These are phyloP conservation scores for Helichrysum umbraculigerum DNA, from an alignment of 129 eudicot genomes.

Conservation along the genomic window DNA sequence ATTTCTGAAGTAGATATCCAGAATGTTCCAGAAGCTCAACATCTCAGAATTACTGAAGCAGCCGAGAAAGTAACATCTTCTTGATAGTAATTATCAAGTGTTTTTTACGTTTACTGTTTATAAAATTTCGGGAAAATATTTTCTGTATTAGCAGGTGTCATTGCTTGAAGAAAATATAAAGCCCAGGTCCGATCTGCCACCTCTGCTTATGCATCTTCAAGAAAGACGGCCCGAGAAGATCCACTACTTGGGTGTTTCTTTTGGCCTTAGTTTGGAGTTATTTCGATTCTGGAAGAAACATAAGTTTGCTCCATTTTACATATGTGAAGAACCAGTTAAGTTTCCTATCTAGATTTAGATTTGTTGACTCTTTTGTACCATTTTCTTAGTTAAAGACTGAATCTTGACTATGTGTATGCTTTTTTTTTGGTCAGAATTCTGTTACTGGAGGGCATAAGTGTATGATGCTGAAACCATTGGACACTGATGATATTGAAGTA, in stretches of 20 bases:
- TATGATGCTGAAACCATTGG: slow-evolving; percentile 76
- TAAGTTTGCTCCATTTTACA: too few relatives aligned
- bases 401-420: slow-evolving; percentile 7
- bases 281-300: slow-evolving; percentile 89
- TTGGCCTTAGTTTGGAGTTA: slow-evolving; percentile 84
- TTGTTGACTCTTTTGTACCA: too few relatives aligned
- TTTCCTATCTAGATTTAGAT: not conserved
- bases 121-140: too few relatives aligned
- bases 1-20: not conserved
- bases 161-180: slow-evolving; percentile 83
- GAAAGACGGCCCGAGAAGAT: slow-evolving; percentile 50
- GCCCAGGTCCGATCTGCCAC: slow-evolving; percentile 76
- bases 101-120: too few relatives aligned
- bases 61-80: slow-evolving; percentile 69
- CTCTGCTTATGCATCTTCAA: slow-evolving; percentile 72
- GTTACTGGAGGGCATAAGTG: slow-evolving; percentile 94
- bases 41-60: slow-evolving; percentile 53
- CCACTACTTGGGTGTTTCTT: slow-evolving; percentile 64
- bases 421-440: slow-evolving; percentile 41
- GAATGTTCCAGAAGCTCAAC: slow-evolving; percentile 40
- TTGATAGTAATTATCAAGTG: not conserved
- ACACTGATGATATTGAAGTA: slow-evolving; percentile 69
- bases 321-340: slow-evolving; percentile 77
- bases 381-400: not conserved
- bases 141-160: slow-evolving; percentile 43